These are phyloP conservation scores for Podospora conica DNA, from an alignment of 495 filamentous ascomycete species.

Conservation along the genomic window DNA sequence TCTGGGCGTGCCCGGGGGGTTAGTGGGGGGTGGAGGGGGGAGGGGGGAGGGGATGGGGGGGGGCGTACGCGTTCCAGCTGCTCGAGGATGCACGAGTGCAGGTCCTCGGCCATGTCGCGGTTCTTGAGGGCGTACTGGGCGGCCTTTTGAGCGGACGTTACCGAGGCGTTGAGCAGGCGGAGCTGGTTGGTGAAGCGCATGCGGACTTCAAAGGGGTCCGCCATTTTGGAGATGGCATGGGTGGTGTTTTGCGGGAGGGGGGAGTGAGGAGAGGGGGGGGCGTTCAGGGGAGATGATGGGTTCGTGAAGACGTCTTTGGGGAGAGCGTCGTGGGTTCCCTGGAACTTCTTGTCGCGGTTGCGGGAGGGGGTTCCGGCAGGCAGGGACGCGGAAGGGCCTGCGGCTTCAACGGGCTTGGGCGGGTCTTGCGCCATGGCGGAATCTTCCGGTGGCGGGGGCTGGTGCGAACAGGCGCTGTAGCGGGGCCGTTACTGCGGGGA, in stretches of 20 bases:
- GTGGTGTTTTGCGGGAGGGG: background rate
- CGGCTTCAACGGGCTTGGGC: too few relatives aligned
- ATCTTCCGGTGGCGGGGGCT: background rate
- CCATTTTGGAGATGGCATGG: constrained; percentile 46
- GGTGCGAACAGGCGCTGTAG: background rate
- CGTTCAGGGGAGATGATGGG: background rate
- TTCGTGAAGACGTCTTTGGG: background rate
- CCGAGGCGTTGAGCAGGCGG: constrained; percentile 80
- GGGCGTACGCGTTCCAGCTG: constrained; percentile 70
- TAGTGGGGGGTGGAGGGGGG: background rate
- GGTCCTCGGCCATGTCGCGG: constrained; percentile 87
- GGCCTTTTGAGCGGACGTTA: constrained; percentile 82
- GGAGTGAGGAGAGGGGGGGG: background rate
- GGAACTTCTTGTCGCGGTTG: background rate
- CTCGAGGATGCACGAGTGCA: constrained; percentile 95
- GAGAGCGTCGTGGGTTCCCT: background rate
- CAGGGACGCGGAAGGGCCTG: too few relatives aligned
- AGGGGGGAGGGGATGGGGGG: constrained; percentile 5
- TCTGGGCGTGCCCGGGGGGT: constrained; percentile 38
- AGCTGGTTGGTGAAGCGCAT: constrained; percentile 91
- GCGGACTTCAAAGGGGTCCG: constrained; percentile 95
- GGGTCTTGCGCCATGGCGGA: background rate
- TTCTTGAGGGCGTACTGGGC: constrained; percentile 92
- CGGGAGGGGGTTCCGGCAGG: background rate
- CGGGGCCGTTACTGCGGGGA: too few relatives aligned